Conservation (phyloP, 306 rosid species). For the Trifolium pratense region DNA sequence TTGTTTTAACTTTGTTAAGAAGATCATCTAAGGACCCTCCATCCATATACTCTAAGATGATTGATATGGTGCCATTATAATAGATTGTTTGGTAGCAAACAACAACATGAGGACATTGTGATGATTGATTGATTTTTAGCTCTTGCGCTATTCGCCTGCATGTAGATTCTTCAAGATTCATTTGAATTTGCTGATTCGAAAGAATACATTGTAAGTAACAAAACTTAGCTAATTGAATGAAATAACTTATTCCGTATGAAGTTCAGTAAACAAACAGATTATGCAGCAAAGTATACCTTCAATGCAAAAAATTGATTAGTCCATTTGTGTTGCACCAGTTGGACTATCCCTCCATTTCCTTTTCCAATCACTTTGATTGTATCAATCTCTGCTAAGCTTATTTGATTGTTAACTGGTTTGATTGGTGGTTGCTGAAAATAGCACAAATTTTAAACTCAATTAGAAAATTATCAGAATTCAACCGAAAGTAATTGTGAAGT, state of each 20-base stretch:
- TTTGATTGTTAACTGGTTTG: conserved; percentile 74
- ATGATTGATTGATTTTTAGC: conserved; percentile 82
- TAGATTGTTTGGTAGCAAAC: conserved; percentile 80
- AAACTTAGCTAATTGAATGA: too few species aligned
- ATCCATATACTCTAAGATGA: conserved; percentile 98
- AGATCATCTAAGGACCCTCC: conserved; percentile 94
- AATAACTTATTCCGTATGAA: too few species aligned
- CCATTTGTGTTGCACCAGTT: conserved; percentile 98
- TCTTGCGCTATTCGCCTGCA: conserved; percentile 75
- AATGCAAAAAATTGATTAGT: conserved; percentile 96
- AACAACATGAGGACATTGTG: conserved; percentile 88
- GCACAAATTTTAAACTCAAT: conserved; percentile 44
- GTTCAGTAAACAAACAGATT: too few species aligned
- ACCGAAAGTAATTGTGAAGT: not conserved
- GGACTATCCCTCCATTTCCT: conserved; percentile 96
- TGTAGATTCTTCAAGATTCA: conserved; percentile 76
- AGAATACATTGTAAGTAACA: conserved; percentile 34
- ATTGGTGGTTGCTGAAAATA: conserved; percentile 81
- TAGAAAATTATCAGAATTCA: conserved; percentile 31
- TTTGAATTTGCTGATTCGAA: conserved; percentile 72
- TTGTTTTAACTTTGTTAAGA: conserved; percentile 68
- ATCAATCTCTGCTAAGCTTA: conserved; percentile 75
- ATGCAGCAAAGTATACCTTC: conserved; percentile 59
- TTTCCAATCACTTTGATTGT: conserved; percentile 87
- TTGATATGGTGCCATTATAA: conserved; percentile 80